Evolutionary conservation across 1,284 basidiomycete species (phyloP).

Genomic region (Cutaneotrichosporon sp.): DNA sequence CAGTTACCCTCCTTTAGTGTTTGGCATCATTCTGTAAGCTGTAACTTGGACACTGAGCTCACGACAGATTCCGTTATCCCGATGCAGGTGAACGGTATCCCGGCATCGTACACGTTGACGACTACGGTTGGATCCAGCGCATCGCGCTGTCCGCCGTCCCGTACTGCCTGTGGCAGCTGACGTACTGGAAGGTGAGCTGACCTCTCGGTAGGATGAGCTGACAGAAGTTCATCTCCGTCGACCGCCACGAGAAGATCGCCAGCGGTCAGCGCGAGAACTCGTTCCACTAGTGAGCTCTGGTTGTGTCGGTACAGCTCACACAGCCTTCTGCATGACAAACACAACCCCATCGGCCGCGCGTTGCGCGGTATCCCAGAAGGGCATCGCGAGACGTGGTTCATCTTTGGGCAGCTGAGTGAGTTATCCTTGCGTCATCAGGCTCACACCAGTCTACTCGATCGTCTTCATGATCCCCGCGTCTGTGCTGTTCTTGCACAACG

Average conservation of each 20-base stretch:
- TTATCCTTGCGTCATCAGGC: conserved; percentile 24
- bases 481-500: conserved; percentile 71
- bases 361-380: conserved; percentile 63
- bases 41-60: background rate
- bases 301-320: background rate
- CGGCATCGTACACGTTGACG: conserved; percentile 60
- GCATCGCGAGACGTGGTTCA: conserved; percentile 72
- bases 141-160: conserved; percentile 48
- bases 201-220: background rate
- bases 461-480: conserved; percentile 78
- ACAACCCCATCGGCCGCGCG: conserved; percentile 70
- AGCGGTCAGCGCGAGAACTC: conserved; percentile 83
- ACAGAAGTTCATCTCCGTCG: conserved; percentile 72
- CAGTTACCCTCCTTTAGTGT: conserved; percentile 69
- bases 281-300: conserved; percentile 61
- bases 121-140: conserved; percentile 51
- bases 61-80: conserved; percentile 21
- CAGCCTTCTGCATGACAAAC: conserved; percentile 76
- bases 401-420: conserved; percentile 78
- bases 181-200: conserved; percentile 76
- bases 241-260: conserved; percentile 78
- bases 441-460: conserved; percentile 69
- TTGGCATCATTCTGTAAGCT: conserved; percentile 79
- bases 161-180: conserved; percentile 76
- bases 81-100: conserved; percentile 68